Base-by-base conservation (phyloP, 495 filamentous ascomycete genomes). In the Tuber magnatum region DNA sequence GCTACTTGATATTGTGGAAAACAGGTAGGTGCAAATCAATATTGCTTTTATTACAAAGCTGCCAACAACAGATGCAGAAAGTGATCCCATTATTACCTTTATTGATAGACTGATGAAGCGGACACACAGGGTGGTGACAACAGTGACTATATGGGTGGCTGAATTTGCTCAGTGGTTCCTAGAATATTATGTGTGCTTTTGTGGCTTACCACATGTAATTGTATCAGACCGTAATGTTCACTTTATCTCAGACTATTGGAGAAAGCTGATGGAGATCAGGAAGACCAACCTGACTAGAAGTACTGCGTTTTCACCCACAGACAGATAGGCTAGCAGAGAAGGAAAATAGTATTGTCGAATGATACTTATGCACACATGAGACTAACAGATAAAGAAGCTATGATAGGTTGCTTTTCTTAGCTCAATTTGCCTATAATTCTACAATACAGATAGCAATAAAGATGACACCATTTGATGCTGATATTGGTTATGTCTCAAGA, bases 361-460 rank as follows among this genome's bases (percentile, higher is more conserved):
- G 51, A 40, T 74, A 74, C 18, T 38, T 74, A 65, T 28, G 32
- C 0, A 56, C 72, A 3, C 70, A 18, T 42, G 72, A 56, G 1
- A 48, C 14, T 14, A 51, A 69, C 22, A 8, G 61, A 5, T 32
- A 69, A 20, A 3, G 44, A 24, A 38, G 32, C 20, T 74, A 35
- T 56, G 32, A 74, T 24, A 42, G 24, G 35, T 40, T 74, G 12
- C 61, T 74, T 16, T 14, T 56, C 1, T 41, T 74, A 2, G 56
- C 72, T 16, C 56, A 74, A 68, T 74, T 74, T 2, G 48, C 56
- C 28, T 74, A 74, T 8, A 74, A 74, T 48, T 51, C 72, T 20
- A 68, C 51, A 5, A 24, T 14, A 10, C 72, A 74, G 8, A 70
- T 41, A 65, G 38, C 61, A 18, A 68, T 69, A 1, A 39, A 35